phyloP scores from a whole-genome alignment of 768 basidiomycete species.

The Hericium alpestre region DNA sequence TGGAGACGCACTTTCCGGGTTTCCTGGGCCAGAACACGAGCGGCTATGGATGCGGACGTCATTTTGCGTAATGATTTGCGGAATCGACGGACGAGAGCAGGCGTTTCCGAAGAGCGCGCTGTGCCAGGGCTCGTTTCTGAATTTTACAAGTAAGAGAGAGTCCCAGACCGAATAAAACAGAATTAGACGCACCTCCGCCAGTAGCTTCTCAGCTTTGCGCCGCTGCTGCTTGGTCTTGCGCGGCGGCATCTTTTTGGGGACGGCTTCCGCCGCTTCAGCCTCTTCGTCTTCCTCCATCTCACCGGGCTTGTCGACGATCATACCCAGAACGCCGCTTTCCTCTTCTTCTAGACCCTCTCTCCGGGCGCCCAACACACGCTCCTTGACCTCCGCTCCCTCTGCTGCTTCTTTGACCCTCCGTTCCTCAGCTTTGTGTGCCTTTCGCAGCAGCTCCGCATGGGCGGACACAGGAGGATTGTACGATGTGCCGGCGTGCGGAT shows the following conservation, averaged over 20 bases:
- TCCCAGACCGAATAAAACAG: not conserved
- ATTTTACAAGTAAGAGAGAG: not conserved
- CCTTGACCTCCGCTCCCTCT: slow-evolving; percentile 42
- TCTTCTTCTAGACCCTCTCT: slow-evolving; percentile 19
- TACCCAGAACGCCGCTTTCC: slow-evolving; percentile 43
- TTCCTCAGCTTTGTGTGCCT: slow-evolving; percentile 60
- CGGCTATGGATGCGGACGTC: slow-evolving; percentile 25
- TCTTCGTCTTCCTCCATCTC: slow-evolving; percentile 23
- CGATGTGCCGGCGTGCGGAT: slow-evolving; percentile 76
- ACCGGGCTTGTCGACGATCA: slow-evolving; percentile 45
- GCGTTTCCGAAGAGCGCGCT: slow-evolving; percentile 49
- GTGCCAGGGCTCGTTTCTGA: slow-evolving; percentile 56
- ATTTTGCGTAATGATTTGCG: slow-evolving; percentile 39
- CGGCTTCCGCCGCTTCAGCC: slow-evolving; percentile 18
- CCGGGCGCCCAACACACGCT: slow-evolving; percentile 43
- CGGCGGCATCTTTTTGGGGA: slow-evolving; percentile 30
- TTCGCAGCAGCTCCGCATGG: slow-evolving; percentile 58
- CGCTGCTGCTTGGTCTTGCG: slow-evolving; percentile 60
- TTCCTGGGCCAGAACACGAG: slow-evolving; percentile 27
- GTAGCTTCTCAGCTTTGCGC: slow-evolving; percentile 50
- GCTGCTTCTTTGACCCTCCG: slow-evolving; percentile 42
- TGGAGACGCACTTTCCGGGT: slow-evolving; percentile 32
- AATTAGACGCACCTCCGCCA: slow-evolving; percentile 44
- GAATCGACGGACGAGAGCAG: slow-evolving; percentile 48
- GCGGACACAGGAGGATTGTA: slow-evolving; percentile 78